These are phyloP conservation scores for Barbatosphaeria neglecta DNA, from an alignment of 495 filamentous ascomycete genomes.

Conservation along the genomic window DNA sequence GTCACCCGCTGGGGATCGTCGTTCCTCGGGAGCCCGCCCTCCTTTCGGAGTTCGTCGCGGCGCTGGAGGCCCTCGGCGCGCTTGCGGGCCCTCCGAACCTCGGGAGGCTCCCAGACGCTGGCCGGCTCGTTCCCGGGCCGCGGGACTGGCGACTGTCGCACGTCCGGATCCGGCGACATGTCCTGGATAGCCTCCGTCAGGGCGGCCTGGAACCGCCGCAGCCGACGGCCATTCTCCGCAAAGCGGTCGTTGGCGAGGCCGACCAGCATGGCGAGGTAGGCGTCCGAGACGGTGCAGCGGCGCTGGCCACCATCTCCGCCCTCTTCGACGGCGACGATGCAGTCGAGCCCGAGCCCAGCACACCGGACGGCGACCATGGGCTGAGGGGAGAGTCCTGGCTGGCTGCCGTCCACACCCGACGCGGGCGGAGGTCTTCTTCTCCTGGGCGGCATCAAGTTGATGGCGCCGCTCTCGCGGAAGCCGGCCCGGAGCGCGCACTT, in stretches of 20 bases:
- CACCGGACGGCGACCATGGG: slow-evolving; percentile 79
- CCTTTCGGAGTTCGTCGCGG: no score
- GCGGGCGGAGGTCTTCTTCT: slow-evolving; percentile 8
- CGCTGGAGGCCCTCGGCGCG: no score
- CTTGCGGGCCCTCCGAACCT: no score
- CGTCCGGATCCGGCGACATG: no score
- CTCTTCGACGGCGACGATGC: slow-evolving; percentile 52
- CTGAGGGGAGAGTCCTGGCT: no score
- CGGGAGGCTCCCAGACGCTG: no score
- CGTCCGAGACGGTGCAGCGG: slow-evolving; percentile 37
- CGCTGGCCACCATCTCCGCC: slow-evolving; percentile 11
- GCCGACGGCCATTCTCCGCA: slow-evolving; percentile 57
- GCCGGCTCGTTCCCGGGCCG: no score
- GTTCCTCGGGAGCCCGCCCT: no score
- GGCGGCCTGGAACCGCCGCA: slow-evolving; percentile 43
- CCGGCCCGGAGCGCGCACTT: slow-evolving; percentile 65
- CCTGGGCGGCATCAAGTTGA: slow-evolving; percentile 24
- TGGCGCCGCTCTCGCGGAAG: slow-evolving; percentile 78
- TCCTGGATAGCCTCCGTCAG: slow-evolving; percentile 26
- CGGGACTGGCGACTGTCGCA: no score
- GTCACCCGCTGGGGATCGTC: no score
- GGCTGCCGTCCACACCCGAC: slow-evolving; percentile 25
- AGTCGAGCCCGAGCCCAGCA: slow-evolving; percentile 67
- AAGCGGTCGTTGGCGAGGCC: slow-evolving; percentile 67
- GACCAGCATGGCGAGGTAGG: slow-evolving; percentile 52